Evolutionary conservation across 352 stramenopile species (phyloP).

Genomic region (Globisporangium polare): DNA sequence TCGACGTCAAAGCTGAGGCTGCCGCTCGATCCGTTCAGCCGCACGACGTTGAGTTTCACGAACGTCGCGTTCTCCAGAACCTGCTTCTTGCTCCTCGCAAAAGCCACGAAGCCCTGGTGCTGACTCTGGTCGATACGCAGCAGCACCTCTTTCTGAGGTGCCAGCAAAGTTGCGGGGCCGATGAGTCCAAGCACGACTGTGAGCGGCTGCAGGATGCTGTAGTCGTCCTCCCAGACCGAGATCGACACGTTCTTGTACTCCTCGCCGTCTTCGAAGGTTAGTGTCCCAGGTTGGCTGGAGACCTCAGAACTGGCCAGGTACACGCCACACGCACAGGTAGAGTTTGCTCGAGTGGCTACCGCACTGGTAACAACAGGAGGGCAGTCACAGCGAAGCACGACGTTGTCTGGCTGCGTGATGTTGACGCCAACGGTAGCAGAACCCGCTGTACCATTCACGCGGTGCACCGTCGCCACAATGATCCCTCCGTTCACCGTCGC

Average conservation of each 20-base stretch:
- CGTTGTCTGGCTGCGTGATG: constrained; percentile 24
- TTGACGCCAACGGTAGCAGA: constrained; percentile 24
- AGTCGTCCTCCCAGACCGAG: constrained; percentile 34
- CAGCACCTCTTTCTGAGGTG: constrained; percentile 20
- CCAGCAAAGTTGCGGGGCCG: constrained; percentile 11
- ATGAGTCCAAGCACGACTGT: constrained; percentile 20
- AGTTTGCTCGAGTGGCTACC: not conserved
- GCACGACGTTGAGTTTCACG: constrained; percentile 38
- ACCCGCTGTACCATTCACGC: constrained; percentile 32
- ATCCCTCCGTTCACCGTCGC: constrained; percentile 15
- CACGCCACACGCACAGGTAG: constrained; percentile 35
- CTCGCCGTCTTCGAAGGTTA: constrained; percentile 49
- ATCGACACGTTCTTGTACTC: constrained; percentile 29
- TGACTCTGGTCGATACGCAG: constrained; percentile 27
- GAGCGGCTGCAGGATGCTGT: constrained; percentile 18
- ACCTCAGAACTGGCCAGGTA: constrained; percentile 18
- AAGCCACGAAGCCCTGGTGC: constrained; percentile 28
- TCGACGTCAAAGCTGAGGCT: constrained; percentile 32
- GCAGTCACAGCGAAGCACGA: constrained; percentile 32
- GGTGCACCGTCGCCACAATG: constrained; percentile 24
- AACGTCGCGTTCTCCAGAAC: constrained; percentile 35
- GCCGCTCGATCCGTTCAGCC: constrained; percentile 46
- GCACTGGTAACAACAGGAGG: not conserved
- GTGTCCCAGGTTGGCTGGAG: constrained; percentile 12
- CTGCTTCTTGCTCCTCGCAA: constrained; percentile 18